Evolutionary conservation across 495 filamentous ascomycete species (phyloP), one percentile per base, ranked within the genome.

Genomic region (Trichodelitschia bisporula): DNA sequence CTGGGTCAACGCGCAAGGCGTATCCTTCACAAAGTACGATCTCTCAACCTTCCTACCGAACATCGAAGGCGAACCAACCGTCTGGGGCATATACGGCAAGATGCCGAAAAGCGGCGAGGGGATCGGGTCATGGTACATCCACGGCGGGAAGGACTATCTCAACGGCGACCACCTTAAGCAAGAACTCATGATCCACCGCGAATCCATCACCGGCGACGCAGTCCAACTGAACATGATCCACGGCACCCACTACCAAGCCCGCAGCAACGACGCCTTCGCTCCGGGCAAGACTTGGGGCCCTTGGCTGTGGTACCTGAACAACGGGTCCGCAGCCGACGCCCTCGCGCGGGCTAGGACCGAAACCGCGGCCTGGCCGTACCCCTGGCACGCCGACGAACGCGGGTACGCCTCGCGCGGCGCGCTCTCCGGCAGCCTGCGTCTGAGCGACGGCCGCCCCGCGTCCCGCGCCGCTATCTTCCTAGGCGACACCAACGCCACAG

Each of bases 141-240:
- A 53, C 21, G 42, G 48, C n/a, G 48, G 51, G 9, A 55, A 56
- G 27, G 53, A 56, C 26, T 56, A 57, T 34, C 48, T 44, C 30
- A 56, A 55, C 20, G 51, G 54, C 12, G 36, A 56, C 30, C 51
- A 56, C 19, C 29, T 55, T 26, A 55, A 55, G 37, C 49, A 55
- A 31, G 53, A 57, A 29, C 26, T 56, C 12, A 52, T 49, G 43
- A 47, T 45, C 8, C 52, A 54, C 29, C 42, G 54, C 5, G 50
- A 55, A 40, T 43, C 42, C 8, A 30, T 38, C 17, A 51, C 53
- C 3, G 50, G 52, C 2, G 51, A 55, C 38, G 40, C 46, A 4
- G 53, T 57, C 3, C 44, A 51, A 27, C 37, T 56, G 17, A 57
- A 57, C 31, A 56, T 56, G 53, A 47, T 56, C 24, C 51, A 56